These are phyloP conservation scores for Hortaea sp. DNA, from an alignment of 2,329 filamentous ascomycete species.

Conservation along the genomic window DNA sequence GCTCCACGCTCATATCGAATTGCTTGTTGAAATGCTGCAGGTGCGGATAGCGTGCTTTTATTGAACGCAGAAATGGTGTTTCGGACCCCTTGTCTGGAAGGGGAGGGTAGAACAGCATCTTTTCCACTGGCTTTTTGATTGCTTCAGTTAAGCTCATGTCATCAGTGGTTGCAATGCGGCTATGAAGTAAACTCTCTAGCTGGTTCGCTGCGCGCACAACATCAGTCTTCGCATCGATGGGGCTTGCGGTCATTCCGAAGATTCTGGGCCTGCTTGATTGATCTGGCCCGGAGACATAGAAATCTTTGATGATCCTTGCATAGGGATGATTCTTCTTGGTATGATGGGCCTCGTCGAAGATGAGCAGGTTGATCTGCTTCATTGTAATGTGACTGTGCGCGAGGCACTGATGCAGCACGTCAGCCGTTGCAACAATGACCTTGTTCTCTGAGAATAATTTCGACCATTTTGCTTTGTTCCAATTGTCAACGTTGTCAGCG, in stretches of 20 bases:
- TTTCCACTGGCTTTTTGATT: slow-evolving; percentile 50
- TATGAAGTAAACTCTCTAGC: slow-evolving; percentile 68
- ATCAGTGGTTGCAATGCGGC: slow-evolving; percentile 68
- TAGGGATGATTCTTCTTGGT: slow-evolving; percentile 91
- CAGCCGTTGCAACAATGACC: slow-evolving; percentile 86
- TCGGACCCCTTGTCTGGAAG: slow-evolving; percentile 41
- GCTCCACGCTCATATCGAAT: slow-evolving; percentile 51
- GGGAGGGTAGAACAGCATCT: slow-evolving; percentile 47
- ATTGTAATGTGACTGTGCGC: slow-evolving; percentile 72
- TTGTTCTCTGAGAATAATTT: slow-evolving; percentile 55
- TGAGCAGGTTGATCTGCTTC: slow-evolving; percentile 72
- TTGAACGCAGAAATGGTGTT: slow-evolving; percentile 53
- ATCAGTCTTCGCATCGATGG: slow-evolving; percentile 72
- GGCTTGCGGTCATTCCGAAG: slow-evolving; percentile 95
- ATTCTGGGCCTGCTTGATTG: slow-evolving; percentile 55
- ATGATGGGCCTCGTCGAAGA: slow-evolving; percentile 96
- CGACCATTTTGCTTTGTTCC: slow-evolving; percentile 51
- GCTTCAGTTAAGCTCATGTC: slow-evolving; percentile 50
- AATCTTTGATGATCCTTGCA: slow-evolving; percentile 73
- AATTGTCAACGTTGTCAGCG: slow-evolving; percentile 50
- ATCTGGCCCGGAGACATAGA: slow-evolving; percentile 51
- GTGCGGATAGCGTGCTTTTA: slow-evolving; percentile 46
- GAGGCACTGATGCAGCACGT: slow-evolving; percentile 70
- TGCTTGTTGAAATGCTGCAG: slow-evolving; percentile 41
- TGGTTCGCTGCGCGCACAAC: slow-evolving; percentile 55